Conservation (phyloP, 495 filamentous ascomycete species). For the Aspergillus haitiensis region DNA sequence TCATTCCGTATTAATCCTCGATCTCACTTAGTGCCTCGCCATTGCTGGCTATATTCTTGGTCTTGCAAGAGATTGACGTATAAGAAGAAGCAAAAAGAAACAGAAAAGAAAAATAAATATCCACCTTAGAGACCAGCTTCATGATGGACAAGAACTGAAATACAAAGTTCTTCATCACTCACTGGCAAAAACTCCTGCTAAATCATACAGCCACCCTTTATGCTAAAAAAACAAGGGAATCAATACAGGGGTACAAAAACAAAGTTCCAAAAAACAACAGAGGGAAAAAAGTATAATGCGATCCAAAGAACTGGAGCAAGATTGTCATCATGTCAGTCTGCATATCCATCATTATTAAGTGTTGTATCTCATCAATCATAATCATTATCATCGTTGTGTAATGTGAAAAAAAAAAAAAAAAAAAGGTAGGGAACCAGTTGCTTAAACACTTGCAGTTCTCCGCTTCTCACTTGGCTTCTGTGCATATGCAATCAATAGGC, state of each 20-base stretch:
- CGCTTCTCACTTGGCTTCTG: conserved; percentile 69
- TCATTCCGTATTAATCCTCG: background rate
- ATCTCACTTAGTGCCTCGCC: background rate
- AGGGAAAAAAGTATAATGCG: background rate
- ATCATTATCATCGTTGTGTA: conserved; percentile 17
- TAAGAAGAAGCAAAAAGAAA: conserved; percentile 3
- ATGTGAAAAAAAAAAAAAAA: background rate
- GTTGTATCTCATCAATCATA: conserved; percentile 18
- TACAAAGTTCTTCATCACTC: conserved; percentile 8
- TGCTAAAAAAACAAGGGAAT: background rate
- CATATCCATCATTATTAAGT: conserved; percentile 5
- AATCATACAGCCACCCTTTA: conserved; percentile 17
- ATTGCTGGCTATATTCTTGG: conserved; percentile 3
- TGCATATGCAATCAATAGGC: conserved; percentile 87
- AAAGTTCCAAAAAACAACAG: background rate
- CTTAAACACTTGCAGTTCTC: conserved; percentile 56
- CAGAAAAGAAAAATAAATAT: conserved; percentile 12
- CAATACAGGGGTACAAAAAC: background rate
- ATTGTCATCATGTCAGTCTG: background rate
- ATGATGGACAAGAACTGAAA: conserved; percentile 17
- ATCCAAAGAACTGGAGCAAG: background rate
- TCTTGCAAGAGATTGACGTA: conserved; percentile 2
- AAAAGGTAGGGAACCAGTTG: background rate
- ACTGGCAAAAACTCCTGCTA: background rate
- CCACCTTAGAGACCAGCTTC: conserved; percentile 22